Evolutionary conservation across 1,284 basidiomycete genomes (phyloP).

Genomic region (Microbotryum saponariae): DNA sequence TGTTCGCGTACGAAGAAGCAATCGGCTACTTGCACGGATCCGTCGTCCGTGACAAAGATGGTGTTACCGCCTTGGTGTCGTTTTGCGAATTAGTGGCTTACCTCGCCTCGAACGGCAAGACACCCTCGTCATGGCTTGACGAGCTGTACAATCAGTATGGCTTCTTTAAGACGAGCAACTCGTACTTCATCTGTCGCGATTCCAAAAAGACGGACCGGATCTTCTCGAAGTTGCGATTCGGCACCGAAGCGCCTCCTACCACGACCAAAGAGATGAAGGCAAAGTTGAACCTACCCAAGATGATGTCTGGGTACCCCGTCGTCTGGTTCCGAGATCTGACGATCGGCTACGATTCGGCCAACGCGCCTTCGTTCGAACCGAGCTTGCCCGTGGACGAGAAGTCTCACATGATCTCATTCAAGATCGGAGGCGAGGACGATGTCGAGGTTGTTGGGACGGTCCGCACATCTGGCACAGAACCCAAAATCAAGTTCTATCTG

Average conservation of each 20-base stretch:
- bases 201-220: constrained; percentile 57
- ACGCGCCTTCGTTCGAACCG: constrained; percentile 55
- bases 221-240: constrained; percentile 54
- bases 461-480: constrained; percentile 75
- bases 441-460: constrained; percentile 53
- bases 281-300: constrained; percentile 43
- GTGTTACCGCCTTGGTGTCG: constrained; percentile 49
- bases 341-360: constrained; percentile 56
- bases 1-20: constrained; percentile 79
- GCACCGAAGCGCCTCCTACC: background rate
- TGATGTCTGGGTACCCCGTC: constrained; percentile 55
- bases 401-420: constrained; percentile 75
- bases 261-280: background rate
- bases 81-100: constrained; percentile 59
- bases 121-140: constrained; percentile 53
- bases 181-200: constrained; percentile 67
- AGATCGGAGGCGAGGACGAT: constrained; percentile 40
- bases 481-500: constrained; percentile 80
- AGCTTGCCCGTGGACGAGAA: constrained; percentile 57
- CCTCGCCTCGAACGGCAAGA: constrained; percentile 50
- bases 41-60: constrained; percentile 72
- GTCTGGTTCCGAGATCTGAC: constrained; percentile 65
- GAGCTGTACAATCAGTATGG: constrained; percentile 56
- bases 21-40: constrained; percentile 74
- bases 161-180: constrained; percentile 52